Conservation (phyloP, 2,329 filamentous ascomycete genomes). For the Piedraia hortae region DNA sequence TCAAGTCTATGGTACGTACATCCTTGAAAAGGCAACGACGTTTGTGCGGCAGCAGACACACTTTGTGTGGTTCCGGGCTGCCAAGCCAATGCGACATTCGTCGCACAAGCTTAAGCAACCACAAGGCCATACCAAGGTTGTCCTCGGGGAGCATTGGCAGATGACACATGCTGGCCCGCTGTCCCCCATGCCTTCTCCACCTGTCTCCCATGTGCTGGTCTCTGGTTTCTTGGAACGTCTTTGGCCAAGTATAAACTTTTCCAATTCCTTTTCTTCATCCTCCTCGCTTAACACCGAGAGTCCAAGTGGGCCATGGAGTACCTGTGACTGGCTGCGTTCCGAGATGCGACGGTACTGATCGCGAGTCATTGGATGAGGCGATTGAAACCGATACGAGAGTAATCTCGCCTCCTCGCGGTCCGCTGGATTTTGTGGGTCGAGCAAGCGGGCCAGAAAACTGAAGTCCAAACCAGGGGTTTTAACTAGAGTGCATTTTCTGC, state of each 20-base stretch:
- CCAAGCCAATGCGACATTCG: constrained; percentile 74
- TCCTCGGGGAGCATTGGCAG: constrained; percentile 62
- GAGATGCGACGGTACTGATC: constrained; percentile 43
- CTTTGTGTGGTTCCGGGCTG: constrained; percentile 90
- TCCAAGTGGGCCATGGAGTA: constrained; percentile 25
- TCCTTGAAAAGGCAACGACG: constrained; percentile 64
- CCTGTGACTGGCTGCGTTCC: constrained; percentile 38
- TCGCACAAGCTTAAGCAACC: constrained; percentile 84
- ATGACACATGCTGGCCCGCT: constrained; percentile 71
- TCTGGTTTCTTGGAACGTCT: constrained; percentile 16
- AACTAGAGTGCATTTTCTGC: constrained; percentile 27
- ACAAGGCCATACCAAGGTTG: constrained; percentile 88
- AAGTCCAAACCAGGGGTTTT: constrained; percentile 13
- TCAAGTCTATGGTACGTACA: constrained; percentile 55
- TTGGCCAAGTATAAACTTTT: constrained; percentile 29
- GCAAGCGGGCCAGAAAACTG: constrained; percentile 38
- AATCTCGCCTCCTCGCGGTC: constrained; percentile 58
- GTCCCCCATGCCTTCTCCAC: constrained; percentile 45
- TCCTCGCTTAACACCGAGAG: constrained; percentile 15
- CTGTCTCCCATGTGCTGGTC: constrained; percentile 32
- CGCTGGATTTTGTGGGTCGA: constrained; percentile 52
- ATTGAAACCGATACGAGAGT: constrained; percentile 51
- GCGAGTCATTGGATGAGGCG: constrained; percentile 43
- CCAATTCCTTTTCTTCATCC: constrained; percentile 30
- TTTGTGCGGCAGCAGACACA: constrained; percentile 84